phyloP scores from a whole-genome alignment of 164 flowering plant genomes.

The Chimonanthus praecox region DNA sequence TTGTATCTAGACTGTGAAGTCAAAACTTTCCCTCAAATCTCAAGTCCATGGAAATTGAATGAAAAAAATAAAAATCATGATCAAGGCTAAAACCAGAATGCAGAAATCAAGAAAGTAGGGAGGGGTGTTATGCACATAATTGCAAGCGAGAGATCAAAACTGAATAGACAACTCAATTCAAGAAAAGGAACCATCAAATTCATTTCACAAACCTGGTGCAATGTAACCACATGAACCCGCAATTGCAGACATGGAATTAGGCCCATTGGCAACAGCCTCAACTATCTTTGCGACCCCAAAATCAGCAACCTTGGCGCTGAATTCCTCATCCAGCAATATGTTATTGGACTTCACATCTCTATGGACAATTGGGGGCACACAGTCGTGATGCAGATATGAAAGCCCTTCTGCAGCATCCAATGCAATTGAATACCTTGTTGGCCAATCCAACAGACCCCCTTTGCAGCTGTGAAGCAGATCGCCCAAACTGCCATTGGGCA shows the following conservation, averaged over 20 bases:
- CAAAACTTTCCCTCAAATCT: too few relatives aligned
- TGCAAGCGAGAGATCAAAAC: not conserved
- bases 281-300: conserved; percentile 68
- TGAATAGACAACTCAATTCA: not conserved
- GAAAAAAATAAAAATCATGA: too few relatives aligned
- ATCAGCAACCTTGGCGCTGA: conserved; percentile 60
- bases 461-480: conserved; percentile 56
- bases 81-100: too few relatives aligned
- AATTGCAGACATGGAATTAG: conserved; percentile 55
- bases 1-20: too few relatives aligned
- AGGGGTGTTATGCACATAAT: not conserved
- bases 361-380: conserved; percentile 65
- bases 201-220: conserved; percentile 60
- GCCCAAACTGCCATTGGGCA: conserved; percentile 77
- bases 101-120: too few relatives aligned
- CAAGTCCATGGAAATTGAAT: too few relatives aligned
- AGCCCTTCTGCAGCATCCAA: conserved; percentile 68
- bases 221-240: conserved; percentile 82
- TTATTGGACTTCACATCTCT: conserved; percentile 72
- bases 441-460: conserved; percentile 55
- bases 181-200: not conserved
- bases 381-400: conserved; percentile 70
- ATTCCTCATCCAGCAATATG: conserved; percentile 56
- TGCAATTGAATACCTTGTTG: conserved; percentile 49
- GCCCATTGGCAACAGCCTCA: conserved; percentile 24